Conservation (phyloP, 108 stramenopile species). For the Epipyxis sp. region DNA sequence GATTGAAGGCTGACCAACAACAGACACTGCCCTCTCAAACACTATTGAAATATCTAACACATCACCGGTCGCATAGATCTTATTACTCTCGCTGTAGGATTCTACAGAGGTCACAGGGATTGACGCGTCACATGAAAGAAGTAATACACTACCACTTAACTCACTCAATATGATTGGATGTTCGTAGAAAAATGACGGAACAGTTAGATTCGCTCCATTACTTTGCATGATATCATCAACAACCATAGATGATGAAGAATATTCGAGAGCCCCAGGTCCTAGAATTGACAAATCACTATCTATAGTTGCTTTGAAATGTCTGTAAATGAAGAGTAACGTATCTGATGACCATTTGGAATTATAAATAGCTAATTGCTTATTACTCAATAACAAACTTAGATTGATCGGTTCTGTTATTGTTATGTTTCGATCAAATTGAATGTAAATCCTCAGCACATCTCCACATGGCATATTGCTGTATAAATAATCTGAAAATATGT, state of each 20-base stretch:
- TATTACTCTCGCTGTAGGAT: not conserved
- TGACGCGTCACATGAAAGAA: not conserved
- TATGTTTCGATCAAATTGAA: no score
- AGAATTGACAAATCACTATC: not conserved
- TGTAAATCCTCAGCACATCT: not conserved
- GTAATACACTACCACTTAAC: not conserved
- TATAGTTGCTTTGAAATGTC: no score
- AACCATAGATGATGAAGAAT: not conserved
- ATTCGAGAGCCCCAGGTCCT: not conserved
- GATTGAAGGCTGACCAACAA: not conserved
- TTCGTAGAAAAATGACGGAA: not conserved
- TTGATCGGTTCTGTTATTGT: not conserved
- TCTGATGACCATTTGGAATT: not conserved
- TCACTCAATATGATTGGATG: not conserved
- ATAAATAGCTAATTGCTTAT: not conserved
- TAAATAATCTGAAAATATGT: not conserved
- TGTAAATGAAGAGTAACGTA: not conserved
- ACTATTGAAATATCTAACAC: not conserved
- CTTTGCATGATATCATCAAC: not conserved
- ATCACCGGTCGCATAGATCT: conserved; percentile 1
- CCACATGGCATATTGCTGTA: not conserved
- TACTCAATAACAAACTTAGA: not conserved
- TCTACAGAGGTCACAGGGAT: not conserved
- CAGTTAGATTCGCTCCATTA: conserved; percentile 2
- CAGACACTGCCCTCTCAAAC: not conserved